A percentile compares a stretch with the other conserved stretches of the same genome.
Evolutionary conservation across 805 yeast genomes (phyloP).

Genomic region (Ogataea parapolymorpha): DNA sequence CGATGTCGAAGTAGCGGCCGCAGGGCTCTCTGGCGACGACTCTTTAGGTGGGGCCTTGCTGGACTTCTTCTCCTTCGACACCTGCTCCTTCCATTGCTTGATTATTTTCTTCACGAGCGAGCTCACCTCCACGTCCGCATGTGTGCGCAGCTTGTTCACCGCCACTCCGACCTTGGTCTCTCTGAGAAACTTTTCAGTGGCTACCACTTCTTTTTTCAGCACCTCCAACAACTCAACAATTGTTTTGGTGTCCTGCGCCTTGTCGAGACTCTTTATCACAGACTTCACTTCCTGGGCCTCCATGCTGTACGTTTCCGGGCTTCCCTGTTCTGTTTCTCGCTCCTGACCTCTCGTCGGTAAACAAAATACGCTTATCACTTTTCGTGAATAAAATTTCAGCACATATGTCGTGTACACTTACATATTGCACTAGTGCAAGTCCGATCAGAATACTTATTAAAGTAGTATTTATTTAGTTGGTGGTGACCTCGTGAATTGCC

Average conservation of each 20-base stretch:
- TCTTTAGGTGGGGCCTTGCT: slow-evolving; percentile 15
- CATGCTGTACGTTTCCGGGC: slow-evolving; percentile 36
- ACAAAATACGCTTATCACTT: slow-evolving; percentile 34
- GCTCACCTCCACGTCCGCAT: slow-evolving; percentile 63
- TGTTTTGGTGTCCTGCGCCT: slow-evolving; percentile 60
- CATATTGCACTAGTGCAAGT: background rate
- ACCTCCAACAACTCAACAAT: slow-evolving; percentile 63
- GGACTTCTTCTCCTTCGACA: slow-evolving; percentile 56
- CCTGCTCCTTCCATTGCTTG: slow-evolving; percentile 85
- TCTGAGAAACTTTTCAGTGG: slow-evolving; percentile 80
- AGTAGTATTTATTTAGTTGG: slow-evolving; percentile 11
- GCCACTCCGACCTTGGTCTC: slow-evolving; percentile 97
- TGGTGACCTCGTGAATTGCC: slow-evolving; percentile 29
- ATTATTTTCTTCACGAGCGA: slow-evolving; percentile 78
- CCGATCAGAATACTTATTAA: background rate
- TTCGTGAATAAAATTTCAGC: slow-evolving; percentile 6
- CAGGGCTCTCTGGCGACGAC: slow-evolving; percentile 14
- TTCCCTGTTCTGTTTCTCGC: slow-evolving; percentile 46
- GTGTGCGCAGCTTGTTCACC: slow-evolving; percentile 81
- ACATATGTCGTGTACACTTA: slow-evolving; percentile 3
- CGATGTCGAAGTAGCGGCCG: slow-evolving; percentile 13
- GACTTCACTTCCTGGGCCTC: slow-evolving; percentile 71
- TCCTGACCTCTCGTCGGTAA: slow-evolving; percentile 40
- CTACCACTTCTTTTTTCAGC: slow-evolving; percentile 68
- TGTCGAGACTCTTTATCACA: slow-evolving; percentile 70